A percentile compares a stretch with the other conserved stretches of the same genome.
Conservation (phyloP, 768 basidiomycete species). For the Pleurotus platypus region DNA sequence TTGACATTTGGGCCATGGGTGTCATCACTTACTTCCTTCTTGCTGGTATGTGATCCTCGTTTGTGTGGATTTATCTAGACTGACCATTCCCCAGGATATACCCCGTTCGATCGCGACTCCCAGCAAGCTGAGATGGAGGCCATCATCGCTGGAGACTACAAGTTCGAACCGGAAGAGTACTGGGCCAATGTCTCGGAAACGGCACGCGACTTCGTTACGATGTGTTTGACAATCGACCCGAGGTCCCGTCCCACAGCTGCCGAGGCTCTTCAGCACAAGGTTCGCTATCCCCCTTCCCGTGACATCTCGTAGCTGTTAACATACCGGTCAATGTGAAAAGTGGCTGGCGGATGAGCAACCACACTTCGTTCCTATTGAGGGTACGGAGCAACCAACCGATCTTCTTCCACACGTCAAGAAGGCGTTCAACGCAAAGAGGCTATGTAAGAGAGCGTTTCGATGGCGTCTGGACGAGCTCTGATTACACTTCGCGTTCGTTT, state of each 20-base stretch:
- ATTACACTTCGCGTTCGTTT: slow-evolving; percentile 7
- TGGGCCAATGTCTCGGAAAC: slow-evolving; percentile 83
- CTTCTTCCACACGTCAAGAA: slow-evolving; percentile 87
- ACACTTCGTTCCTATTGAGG: slow-evolving; percentile 64
- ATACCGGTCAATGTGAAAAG: slow-evolving; percentile 12
- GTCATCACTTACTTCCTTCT: slow-evolving; percentile 98
- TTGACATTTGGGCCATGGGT: slow-evolving; percentile 97
- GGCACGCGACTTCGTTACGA: slow-evolving; percentile 78
- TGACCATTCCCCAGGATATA: slow-evolving; percentile 60
- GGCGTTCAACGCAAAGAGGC: slow-evolving; percentile 83
- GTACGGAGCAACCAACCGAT: slow-evolving; percentile 63
- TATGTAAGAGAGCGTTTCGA: slow-evolving; percentile 51
- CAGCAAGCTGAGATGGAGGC: slow-evolving; percentile 92
- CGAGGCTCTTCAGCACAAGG: slow-evolving; percentile 68
- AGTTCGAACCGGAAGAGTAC: slow-evolving; percentile 76
- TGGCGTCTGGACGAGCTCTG: background rate
- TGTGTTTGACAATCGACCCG: slow-evolving; percentile 87
- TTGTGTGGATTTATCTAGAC: background rate
- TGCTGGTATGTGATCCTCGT: slow-evolving; percentile 14
- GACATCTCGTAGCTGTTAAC: no score
- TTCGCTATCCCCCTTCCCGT: slow-evolving; percentile 10
- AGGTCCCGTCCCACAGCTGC: slow-evolving; percentile 72
- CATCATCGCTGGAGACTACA: slow-evolving; percentile 90
- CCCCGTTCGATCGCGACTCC: slow-evolving; percentile 92
- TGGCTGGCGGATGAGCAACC: slow-evolving; percentile 74